These are phyloP conservation scores for Prosopis cineraria DNA, from an alignment of 306 rosid species.

Conservation along the genomic window DNA sequence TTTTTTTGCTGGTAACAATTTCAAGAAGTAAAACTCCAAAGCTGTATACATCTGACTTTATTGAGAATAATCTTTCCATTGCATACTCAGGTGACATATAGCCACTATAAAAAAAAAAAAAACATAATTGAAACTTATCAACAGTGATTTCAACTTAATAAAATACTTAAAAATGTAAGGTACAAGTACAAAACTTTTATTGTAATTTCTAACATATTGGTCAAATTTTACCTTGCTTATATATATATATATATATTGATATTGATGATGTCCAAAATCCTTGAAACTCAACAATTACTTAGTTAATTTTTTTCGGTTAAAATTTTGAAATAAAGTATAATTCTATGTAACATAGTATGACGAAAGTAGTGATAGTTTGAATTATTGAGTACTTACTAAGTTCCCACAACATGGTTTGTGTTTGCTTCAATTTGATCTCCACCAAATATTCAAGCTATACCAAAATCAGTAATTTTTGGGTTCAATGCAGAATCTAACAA, in stretches of 20 bases:
- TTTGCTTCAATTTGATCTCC: background rate
- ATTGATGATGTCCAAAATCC: too few species aligned
- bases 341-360: background rate
- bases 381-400: conserved; percentile 52
- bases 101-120: background rate
- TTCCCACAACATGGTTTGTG: conserved; percentile 50
- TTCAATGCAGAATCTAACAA: background rate
- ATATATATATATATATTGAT: too few species aligned
- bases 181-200: too few species aligned
- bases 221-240: too few species aligned
- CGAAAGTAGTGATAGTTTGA: background rate
- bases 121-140: conserved; percentile 49
- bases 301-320: background rate
- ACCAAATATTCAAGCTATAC: background rate
- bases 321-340: background rate
- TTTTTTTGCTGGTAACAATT: conserved; percentile 62
- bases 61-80: background rate
- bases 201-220: too few species aligned
- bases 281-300: too few species aligned
- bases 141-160: background rate
- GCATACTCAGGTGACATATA: background rate
- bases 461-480: background rate
- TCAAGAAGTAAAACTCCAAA: conserved; percentile 20
- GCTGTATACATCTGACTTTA: conserved; percentile 27
- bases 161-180: too few species aligned